These are phyloP conservation scores for Debaryomycetaceae sp. DNA, from an alignment of 1,139 yeast genomes.

Conservation along the genomic window DNA sequence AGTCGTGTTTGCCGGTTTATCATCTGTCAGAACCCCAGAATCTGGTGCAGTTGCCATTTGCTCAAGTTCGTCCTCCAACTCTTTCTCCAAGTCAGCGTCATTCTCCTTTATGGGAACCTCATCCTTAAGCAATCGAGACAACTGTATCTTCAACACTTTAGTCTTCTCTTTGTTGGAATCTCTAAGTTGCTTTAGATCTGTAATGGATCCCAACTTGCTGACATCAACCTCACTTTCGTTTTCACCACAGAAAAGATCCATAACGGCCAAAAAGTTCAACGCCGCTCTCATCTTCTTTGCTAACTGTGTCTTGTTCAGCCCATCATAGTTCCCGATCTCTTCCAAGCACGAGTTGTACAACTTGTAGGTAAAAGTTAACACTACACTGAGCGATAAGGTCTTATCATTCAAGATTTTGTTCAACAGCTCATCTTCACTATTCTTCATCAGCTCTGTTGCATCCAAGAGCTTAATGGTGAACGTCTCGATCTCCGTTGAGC, in stretches of 20 bases:
- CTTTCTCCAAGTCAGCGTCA: constrained; percentile 25
- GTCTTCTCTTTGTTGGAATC: constrained; percentile 30
- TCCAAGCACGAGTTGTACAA: constrained; percentile 51
- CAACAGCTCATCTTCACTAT: constrained; percentile 30
- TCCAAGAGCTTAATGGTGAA: constrained; percentile 62
- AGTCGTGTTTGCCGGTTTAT: constrained; percentile 1
- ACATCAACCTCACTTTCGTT: constrained; percentile 29
- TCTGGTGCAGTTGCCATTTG: constrained; percentile 4
- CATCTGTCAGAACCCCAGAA: background rate
- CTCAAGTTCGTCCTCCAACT: constrained; percentile 25
- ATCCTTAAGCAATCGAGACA: constrained; percentile 38
- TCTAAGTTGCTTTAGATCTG: constrained; percentile 22
- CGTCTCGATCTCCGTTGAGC: constrained; percentile 48
- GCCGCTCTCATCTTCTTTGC: constrained; percentile 36
- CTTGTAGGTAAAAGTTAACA: constrained; percentile 57
- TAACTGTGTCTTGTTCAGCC: constrained; percentile 23
- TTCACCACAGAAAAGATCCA: constrained; percentile 24
- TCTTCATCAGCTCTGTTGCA: constrained; percentile 55
- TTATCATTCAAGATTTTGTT: constrained; percentile 52
- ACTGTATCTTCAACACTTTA: constrained; percentile 38
- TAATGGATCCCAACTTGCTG: constrained; percentile 27
- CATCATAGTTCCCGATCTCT: constrained; percentile 23
- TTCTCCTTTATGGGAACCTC: constrained; percentile 27
- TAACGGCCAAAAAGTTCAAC: constrained; percentile 31
- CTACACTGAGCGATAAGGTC: constrained; percentile 53